Base-by-base conservation (phyloP, 108 stramenopile genomes). In the Skeletonema tropicum region DNA sequence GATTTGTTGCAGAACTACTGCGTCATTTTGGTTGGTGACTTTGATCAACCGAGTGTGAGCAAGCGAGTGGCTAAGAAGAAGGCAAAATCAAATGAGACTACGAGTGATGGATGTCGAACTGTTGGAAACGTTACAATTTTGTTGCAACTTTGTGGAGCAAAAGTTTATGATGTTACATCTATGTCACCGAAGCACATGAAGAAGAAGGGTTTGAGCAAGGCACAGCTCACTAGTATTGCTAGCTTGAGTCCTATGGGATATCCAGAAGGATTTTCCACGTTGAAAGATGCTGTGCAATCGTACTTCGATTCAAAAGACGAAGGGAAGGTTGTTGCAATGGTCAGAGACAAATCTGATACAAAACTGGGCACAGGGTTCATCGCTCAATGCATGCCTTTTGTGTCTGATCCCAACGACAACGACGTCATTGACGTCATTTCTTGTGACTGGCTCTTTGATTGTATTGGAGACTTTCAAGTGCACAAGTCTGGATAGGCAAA, bases 101-200 rank as follows among this genome's bases (percentile, higher is more conserved):
- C 49, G n/a, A 57, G 39, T 14, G 60, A 38, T 15, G 67, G 49
- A 55, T 66, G 31, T 10, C 62, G 35, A 25, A 83, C 75, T 5
- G 60, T 59, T 38, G 82, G 79, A 7, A 71, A 66, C 17, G 17
- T 83, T 23, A 57, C 17, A 57, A 26, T 74, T n/a, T 55, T 86
- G 33, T 52, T 86, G 57, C 74, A 76, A 59, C 71, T 86, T 11
- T 80, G 82, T 64, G 85, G 85, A 17, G 85, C 85, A 38, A 73
- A 11, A 38, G 79, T 86, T 21, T 72, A 72, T 42, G 76, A 77
- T 45, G 30, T 72, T 38, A 52, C 66, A 41, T 52, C 42, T 42
- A 68, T 70, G 19, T 35, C 73, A 23, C 15, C 30, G 33, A 74
- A 70, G 45, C 64, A 80, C 7, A 32, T 80, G 3, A 29, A 29